Evolutionary conservation across 2,329 filamentous ascomycete genomes (phyloP), one percentile per base, ranked within the genome.

Genomic region (Colletotrichum simmondsii): DNA sequence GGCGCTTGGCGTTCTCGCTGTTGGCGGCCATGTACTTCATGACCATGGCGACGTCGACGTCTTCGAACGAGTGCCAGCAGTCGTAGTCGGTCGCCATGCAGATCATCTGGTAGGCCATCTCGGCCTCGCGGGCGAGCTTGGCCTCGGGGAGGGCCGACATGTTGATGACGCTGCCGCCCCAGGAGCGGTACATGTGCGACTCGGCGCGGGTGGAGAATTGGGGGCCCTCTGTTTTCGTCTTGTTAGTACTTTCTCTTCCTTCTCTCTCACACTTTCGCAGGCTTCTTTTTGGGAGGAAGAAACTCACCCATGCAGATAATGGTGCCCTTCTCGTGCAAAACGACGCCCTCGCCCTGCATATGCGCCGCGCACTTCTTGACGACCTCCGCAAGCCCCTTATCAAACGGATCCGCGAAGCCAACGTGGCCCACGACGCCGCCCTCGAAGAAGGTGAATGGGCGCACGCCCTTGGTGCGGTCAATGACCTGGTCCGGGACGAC

Each of bases 81-180:
- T 99, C 97, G 83, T 99, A 99, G 87, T 99, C 97, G 32, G 97
- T 99, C 42, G 95, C 94, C 97, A 99, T 99, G 88, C 96, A 98
- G 80, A 99, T 97, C 90, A 98, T 97, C 86, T 97, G 95, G 84
- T 98, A 98, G 46, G 93, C 93, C 78, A 99, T 93, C 87, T 99
- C 97, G 28, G 97, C 97, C 86, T 99, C 97, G 66, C 94, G 92
- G 11, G 97, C 97, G 24, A 99, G 92, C 88, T 99, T 99, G 62
- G 96, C 94, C 86, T 99, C 97, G 24, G 97, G 97, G 19, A 99
- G 89, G 16, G 93, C 93, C 57, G 94, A 97, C 97, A 99, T 99
- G 90, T 98, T 98, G 88, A 99, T 98, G 65, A 98, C 94, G 76
- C 91, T 93, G 77, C 95, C 96, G 78, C 96, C 96, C 94, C 95